phyloP scores from a whole-genome alignment of 2,329 filamentous ascomycete species.

The Colletotrichum liaoningense region DNA sequence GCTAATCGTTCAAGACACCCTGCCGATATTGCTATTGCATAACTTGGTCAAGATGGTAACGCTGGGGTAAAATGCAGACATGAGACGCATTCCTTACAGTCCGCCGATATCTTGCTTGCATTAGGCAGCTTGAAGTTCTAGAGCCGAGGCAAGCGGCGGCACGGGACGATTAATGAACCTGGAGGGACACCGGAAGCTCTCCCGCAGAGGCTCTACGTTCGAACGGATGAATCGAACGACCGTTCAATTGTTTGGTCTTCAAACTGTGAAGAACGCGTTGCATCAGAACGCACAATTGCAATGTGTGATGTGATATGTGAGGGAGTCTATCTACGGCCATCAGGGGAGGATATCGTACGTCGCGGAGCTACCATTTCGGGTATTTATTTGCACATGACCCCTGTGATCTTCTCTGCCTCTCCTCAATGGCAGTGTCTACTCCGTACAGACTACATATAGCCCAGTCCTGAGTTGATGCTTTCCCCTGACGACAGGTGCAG shows the following conservation, averaged over 20 bases:
- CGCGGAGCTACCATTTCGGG: too few relatives aligned
- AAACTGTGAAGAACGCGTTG: neutral
- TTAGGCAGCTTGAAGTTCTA: neutral
- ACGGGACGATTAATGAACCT: neutral
- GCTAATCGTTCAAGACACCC: too few relatives aligned
- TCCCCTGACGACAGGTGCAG: neutral
- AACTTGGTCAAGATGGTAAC: too few relatives aligned
- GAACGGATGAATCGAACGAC: neutral
- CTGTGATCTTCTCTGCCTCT: too few relatives aligned
- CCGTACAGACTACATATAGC: neutral
- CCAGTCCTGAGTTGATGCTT: neutral
- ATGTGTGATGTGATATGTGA: too few relatives aligned
- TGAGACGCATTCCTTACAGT: too few relatives aligned
- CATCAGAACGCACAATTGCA: too few relatives aligned
- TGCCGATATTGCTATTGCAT: too few relatives aligned
- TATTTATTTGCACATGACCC: too few relatives aligned
- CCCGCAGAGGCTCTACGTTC: neutral
- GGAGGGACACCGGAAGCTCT: neutral
- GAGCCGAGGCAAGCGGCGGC: neutral
- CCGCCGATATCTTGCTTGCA: neutral
- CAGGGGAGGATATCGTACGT: too few relatives aligned
- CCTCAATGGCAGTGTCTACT: neutral
- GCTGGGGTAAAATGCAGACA: too few relatives aligned
- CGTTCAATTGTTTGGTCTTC: neutral
- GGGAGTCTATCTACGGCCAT: too few relatives aligned